Evolutionary conservation across 805 yeast genomes (phyloP).

Genomic region (Kluyveromyces dobzhanskii): DNA sequence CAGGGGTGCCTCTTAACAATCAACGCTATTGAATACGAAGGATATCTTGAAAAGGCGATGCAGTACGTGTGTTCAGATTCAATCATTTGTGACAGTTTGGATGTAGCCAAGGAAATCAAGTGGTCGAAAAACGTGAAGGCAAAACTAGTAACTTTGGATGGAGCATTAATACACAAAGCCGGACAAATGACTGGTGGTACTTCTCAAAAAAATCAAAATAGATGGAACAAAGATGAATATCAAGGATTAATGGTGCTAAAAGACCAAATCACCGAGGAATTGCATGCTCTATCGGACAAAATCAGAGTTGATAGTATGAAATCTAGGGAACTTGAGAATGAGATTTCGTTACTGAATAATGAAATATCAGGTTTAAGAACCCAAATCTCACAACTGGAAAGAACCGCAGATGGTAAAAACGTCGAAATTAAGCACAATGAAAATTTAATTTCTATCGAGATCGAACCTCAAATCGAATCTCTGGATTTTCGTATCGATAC

Average conservation of each 20-base stretch:
- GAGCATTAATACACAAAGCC: conserved; percentile 73
- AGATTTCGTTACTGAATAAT: conserved; percentile 41
- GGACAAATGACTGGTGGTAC: conserved; percentile 93
- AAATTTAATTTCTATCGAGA: conserved; percentile 24
- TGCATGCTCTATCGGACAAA: conserved; percentile 33
- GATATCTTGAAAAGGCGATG: conserved; percentile 63
- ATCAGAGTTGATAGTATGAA: conserved; percentile 45
- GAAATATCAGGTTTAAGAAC: conserved; percentile 38
- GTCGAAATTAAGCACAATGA: conserved; percentile 46
- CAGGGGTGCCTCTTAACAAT: conserved; percentile 37
- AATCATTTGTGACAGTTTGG: conserved; percentile 64
- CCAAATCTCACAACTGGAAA: conserved; percentile 35
- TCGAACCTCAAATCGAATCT: conserved; percentile 18
- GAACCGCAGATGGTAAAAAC: conserved; percentile 37
- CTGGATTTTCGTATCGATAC: conserved; percentile 19
- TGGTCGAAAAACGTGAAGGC: conserved; percentile 54
- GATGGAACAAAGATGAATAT: conserved; percentile 71
- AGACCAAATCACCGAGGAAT: conserved; percentile 39
- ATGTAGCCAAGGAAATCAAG: conserved; percentile 59
- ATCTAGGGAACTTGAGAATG: conserved; percentile 51
- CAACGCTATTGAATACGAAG: conserved; percentile 68
- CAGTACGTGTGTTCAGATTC: conserved; percentile 75
- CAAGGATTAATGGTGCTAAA: conserved; percentile 42
- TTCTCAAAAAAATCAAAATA: conserved; percentile 36
- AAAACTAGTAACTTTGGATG: conserved; percentile 74